A percentile compares a stretch with the other conserved stretches of the same genome.
Evolutionary conservation across 2,329 filamentous ascomycete genomes (phyloP).

Genomic region (Colletotrichum truncatum): DNA sequence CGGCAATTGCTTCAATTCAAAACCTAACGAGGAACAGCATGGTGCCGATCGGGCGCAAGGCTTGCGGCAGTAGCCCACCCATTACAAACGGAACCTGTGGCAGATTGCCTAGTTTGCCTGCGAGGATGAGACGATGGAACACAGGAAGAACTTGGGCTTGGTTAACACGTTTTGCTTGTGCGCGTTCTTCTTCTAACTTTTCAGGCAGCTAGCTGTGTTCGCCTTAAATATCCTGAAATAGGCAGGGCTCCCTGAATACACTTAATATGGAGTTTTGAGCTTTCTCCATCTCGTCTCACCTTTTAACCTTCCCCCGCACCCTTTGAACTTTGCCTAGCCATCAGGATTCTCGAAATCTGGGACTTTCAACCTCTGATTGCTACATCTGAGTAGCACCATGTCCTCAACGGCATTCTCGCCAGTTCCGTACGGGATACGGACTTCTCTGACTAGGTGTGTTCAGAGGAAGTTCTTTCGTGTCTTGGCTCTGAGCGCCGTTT

Average conservation of each 20-base stretch:
- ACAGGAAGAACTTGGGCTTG: not conserved
- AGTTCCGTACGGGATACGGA: conserved; percentile 4
- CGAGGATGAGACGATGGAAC: not conserved
- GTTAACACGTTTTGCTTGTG: not conserved
- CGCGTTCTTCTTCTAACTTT: not conserved
- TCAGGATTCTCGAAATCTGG: not conserved
- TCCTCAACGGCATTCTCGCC: not conserved
- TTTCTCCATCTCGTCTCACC: conserved; percentile 19
- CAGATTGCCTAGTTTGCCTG: not conserved
- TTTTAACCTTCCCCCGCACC: conserved; percentile 13
- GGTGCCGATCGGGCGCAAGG: not conserved
- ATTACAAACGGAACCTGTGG: not conserved
- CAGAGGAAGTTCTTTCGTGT: conserved; percentile 18
- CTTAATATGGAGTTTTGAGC: not conserved
- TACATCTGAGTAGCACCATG: conserved; percentile 4
- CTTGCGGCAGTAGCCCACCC: not conserved
- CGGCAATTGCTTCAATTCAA: not conserved
- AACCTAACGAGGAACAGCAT: not conserved
- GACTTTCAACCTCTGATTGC: not conserved
- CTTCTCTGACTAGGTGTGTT: conserved; percentile 4
- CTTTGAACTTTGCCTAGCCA: conserved; percentile 7
- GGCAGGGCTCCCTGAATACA: too few species aligned
- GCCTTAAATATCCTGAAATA: not conserved
- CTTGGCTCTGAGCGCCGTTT: not conserved
- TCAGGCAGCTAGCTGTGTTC: not conserved